Evolutionary conservation across 768 basidiomycete species (phyloP), one percentile per base, ranked within the genome.

Genomic region (Mycena galericulata): DNA sequence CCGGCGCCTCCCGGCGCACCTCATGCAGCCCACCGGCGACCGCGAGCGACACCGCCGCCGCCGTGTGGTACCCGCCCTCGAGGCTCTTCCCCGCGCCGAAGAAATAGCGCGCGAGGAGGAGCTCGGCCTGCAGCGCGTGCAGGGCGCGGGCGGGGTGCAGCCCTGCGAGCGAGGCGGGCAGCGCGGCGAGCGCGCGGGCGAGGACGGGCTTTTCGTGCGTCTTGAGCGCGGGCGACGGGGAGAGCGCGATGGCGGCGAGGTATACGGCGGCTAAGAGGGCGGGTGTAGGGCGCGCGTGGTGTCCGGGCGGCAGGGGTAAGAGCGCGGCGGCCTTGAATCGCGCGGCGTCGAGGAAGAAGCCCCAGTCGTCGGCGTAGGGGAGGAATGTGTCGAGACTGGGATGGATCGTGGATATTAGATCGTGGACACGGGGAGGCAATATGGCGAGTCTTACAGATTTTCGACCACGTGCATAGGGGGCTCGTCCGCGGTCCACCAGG

Each of bases 21-120:
- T 75, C 77, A 61, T 87, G 80, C 22, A 89, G 69, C 15, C 78
- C 77, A 27, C 81, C 74, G 43, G 81, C 78, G 41, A 82, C 67
- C 1, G 72, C 72, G 4, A 81, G 76, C 0, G 82, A 79, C 7
- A 80, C 75, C 1, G 81, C 82, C 8, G 77, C 75, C 65, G 80
- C 54, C 73, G 85, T 67, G 78, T 87, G 60, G 67, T 83, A 82
- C 58, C 79, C 78, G 11, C 79, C 83, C 64, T 84, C 89, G 9
- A 89, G 76, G 17, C 82, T 75, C 26, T 88, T 80, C 24, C 85
- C 88, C 29, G 80, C 79, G 22, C 83, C 78, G 66, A 89, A 86
- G 75, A 90, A 86, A 72, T 88, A 90, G 58, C 82, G 81, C 3
- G 87, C 79, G 29, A 92, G 81, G 18, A 92, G 80, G 9, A 90